Percentiles rank a stretch among this genome's conserved stretches.
Conservation (phyloP, 495 filamentous ascomycete genomes). For the Hypomontagnella monticulosa region DNA sequence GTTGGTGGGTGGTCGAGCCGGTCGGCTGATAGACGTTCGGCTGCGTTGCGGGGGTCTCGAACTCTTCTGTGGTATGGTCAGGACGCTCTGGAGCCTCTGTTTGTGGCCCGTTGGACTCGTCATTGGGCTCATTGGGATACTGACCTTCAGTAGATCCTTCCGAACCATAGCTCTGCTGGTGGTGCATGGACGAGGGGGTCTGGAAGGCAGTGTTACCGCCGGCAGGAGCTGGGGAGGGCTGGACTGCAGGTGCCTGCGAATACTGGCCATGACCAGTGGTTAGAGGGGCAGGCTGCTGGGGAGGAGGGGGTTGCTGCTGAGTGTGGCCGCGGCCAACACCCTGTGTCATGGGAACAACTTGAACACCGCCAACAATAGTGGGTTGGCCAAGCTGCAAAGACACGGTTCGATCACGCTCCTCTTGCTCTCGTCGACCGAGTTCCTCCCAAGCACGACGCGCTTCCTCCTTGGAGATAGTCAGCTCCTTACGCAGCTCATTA, state of each 20-base stretch:
- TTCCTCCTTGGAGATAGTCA: conserved; percentile 95
- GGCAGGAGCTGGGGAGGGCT: conserved; percentile 43
- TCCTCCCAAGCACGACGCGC: conserved; percentile 97
- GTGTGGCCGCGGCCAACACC: conserved; percentile 74
- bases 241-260: conserved; percentile 52
- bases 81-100: conserved; percentile 49
- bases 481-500: conserved; percentile 85
- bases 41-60: conserved; percentile 53
- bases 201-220: conserved; percentile 34
- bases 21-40: conserved; percentile 47
- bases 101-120: too few relatives aligned
- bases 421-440: conserved; percentile 90
- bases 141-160: conserved; percentile 67
- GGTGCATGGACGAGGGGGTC: conserved; percentile 45
- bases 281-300: conserved; percentile 47
- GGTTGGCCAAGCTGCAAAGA: conserved; percentile 88
- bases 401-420: conserved; percentile 90
- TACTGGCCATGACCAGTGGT: conserved; percentile 47
- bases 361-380: conserved; percentile 89
- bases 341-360: conserved; percentile 94
- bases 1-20: conserved; percentile 45
- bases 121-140: conserved; percentile 54
- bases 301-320: conserved; percentile 50
- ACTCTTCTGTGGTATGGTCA: conserved; percentile 60
- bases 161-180: conserved; percentile 55